Evolutionary conservation across 139 green algal species (phyloP).

Genomic region (Chlorella vulgaris): DNA sequence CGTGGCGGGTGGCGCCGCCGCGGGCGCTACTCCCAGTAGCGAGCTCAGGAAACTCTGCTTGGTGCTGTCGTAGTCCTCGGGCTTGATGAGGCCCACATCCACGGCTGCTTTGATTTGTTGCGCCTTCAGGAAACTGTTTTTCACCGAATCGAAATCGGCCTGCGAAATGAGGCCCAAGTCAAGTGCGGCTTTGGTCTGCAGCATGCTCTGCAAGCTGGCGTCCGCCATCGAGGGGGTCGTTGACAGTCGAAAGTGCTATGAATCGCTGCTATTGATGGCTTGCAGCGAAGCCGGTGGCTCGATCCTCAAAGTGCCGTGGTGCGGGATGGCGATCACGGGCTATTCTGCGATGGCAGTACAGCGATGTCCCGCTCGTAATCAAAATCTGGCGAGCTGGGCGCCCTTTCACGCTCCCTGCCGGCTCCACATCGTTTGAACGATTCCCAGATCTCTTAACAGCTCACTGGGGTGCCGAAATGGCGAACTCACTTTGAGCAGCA

Average conservation of each 20-base stretch:
- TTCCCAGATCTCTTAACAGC: no score
- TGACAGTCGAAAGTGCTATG: neutral
- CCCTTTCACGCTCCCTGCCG: no score
- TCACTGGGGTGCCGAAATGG: no score
- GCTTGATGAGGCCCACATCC: conserved; percentile 73
- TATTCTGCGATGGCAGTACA: no score
- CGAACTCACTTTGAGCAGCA: no score
- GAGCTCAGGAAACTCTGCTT: conserved; percentile 73
- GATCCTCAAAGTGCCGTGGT: no score
- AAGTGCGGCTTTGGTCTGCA: conserved; percentile 75
- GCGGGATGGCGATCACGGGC: no score
- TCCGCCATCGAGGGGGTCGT: conserved; percentile 35
- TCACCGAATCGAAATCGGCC: conserved; percentile 78
- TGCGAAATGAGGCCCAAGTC: conserved; percentile 75
- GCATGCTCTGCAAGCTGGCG: conserved; percentile 55
- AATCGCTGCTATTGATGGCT: neutral
- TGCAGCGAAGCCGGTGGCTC: neutral
- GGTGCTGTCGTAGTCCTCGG: conserved; percentile 73
- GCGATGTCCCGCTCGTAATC: no score
- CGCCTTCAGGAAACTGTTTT: conserved; percentile 78
- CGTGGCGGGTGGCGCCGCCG: neutral
- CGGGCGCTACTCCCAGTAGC: conserved; percentile 41
- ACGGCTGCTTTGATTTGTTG: conserved; percentile 85
- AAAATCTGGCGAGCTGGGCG: no score
- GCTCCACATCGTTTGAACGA: no score